A percentile compares a stretch with the other conserved stretches of the same genome.
phyloP scores from a whole-genome alignment of 2,329 filamentous ascomycete species.

The Juglanconis sp. region DNA sequence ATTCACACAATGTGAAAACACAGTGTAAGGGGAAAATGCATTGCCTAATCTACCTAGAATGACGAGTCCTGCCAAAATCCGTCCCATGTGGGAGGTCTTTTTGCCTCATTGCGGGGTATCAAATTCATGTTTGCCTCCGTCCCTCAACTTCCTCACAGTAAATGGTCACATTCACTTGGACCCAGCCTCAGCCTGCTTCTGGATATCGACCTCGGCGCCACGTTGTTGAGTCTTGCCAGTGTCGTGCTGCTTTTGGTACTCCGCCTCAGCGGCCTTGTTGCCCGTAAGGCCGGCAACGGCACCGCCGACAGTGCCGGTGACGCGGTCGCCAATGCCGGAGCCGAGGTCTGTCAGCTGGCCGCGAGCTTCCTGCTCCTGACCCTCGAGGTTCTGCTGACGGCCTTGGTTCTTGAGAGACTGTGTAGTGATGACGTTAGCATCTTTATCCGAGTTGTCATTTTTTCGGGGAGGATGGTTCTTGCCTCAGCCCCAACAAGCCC shows the following conservation, averaged over 20 bases:
- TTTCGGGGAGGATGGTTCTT: slow-evolving; percentile 18
- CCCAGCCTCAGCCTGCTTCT: slow-evolving; percentile 62
- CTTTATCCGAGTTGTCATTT: too few species aligned
- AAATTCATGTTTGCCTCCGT: slow-evolving; percentile 1
- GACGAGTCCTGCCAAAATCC: too few species aligned
- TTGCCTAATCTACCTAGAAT: too few species aligned
- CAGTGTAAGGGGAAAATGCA: background rate
- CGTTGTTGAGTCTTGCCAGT: slow-evolving; percentile 77
- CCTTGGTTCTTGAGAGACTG: slow-evolving; percentile 65
- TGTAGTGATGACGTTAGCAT: background rate
- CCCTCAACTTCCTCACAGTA: background rate
- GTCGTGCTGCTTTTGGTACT: slow-evolving; percentile 70
- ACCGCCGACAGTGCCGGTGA: slow-evolving; percentile 67
- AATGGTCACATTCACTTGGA: background rate
- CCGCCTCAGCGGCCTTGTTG: slow-evolving; percentile 60
- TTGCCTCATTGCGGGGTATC: slow-evolving; percentile 13
- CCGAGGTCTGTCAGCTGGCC: slow-evolving; percentile 76
- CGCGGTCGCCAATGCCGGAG: slow-evolving; percentile 63
- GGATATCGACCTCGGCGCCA: slow-evolving; percentile 75
- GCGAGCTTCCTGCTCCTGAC: slow-evolving; percentile 77
- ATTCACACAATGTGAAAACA: background rate
- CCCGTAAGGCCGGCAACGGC: slow-evolving; percentile 72
- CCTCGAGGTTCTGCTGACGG: slow-evolving; percentile 73
- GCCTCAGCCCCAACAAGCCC: slow-evolving; percentile 71
- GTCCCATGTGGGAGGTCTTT: background rate